Conservation (phyloP, 2,329 filamentous ascomycete genomes). For the Diaporthe humulicola region DNA sequence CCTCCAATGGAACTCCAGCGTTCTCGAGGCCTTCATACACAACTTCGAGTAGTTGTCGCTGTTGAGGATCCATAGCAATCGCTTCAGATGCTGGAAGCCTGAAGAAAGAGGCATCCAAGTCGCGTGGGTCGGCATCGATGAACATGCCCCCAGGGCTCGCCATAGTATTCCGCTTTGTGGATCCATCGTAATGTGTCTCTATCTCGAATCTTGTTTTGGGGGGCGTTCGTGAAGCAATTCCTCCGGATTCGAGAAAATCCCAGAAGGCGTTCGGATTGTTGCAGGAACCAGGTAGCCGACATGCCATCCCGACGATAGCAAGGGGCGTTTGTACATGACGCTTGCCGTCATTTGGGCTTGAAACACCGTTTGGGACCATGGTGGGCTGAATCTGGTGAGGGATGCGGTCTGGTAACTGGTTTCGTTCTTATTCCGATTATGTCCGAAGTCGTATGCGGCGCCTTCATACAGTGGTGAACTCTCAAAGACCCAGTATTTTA, state of each 20-base stretch:
- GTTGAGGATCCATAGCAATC: conserved; percentile 57
- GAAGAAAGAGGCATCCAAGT: conserved; percentile 57
- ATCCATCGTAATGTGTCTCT: conserved; percentile 42
- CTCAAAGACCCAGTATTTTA: too few relatives aligned
- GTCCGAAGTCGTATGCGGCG: too few relatives aligned
- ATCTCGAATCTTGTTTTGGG: neutral
- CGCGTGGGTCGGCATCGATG: conserved; percentile 51
- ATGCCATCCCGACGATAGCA: neutral
- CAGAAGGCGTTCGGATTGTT: neutral
- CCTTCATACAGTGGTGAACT: too few relatives aligned
- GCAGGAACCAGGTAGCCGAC: neutral
- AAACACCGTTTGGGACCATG: conserved; percentile 9
- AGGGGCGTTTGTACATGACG: neutral
- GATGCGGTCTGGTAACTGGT: neutral
- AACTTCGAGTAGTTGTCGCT: conserved; percentile 55
- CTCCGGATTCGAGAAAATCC: neutral
- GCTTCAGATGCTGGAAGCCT: conserved; percentile 54
- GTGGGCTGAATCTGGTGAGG: neutral
- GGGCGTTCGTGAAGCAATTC: neutral
- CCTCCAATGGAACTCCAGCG: conserved; percentile 50
- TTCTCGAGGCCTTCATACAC: conserved; percentile 57
- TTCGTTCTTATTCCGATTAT: too few relatives aligned
- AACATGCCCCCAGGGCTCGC: conserved; percentile 43
- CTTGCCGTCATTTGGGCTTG: conserved; percentile 9
- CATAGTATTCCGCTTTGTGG: conserved; percentile 42